Evolutionary conservation across 2,329 filamentous ascomycete genomes (phyloP), one percentile per base, ranked within the genome.

Genomic region (Diaporthe sp.): DNA sequence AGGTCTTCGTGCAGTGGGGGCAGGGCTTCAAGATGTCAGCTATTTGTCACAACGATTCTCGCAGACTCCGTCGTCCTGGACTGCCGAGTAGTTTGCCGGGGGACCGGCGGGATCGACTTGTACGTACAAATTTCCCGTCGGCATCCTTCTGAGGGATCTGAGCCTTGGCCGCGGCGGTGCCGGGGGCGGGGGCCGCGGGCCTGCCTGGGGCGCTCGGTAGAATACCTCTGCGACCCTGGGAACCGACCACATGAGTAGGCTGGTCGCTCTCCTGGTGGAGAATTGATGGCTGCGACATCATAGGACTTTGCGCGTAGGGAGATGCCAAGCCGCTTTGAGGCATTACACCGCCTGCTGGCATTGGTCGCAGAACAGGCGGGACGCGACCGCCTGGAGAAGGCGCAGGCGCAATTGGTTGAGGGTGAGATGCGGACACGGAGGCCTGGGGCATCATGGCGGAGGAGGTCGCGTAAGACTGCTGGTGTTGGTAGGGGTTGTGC

Each of bases 1-100:
- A 99, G 9, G 96, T 98, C 88, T 98, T 98, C 80, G 95, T 98
- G 86, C 97, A 99, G 84, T 98, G 96, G 80, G 95, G 95, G 86
- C 97, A 99, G 75, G 97, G 96, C 63, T 68, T 53, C 44, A 39
- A 39, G 19, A 53, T 13, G 32, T 68, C 22, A 68, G 63, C 63
- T 37, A 13, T 15, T 19, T 8, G 1, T 53, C 47, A 53, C 22
- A 19, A 25, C 5, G 4, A 44, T 30, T 13, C 12, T n/a, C 44
- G 9, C 32, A 22, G 8, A 15, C 13, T 35, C 25, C 17, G 17
- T 32, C 39, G 25, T n/a, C 39, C 17, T 44, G 27, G 25, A 4
- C 25, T 9, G 32, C 17, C 30, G 25, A 3, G 10, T 32, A 30
- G n/a, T 10, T 17, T 6, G 15, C 13, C 22, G 37, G 47, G n/a